Evolutionary conservation across 371 early-diverging fungal species (phyloP), one percentile per base, ranked within the genome.

Genomic region (Mycotypha africana): DNA sequence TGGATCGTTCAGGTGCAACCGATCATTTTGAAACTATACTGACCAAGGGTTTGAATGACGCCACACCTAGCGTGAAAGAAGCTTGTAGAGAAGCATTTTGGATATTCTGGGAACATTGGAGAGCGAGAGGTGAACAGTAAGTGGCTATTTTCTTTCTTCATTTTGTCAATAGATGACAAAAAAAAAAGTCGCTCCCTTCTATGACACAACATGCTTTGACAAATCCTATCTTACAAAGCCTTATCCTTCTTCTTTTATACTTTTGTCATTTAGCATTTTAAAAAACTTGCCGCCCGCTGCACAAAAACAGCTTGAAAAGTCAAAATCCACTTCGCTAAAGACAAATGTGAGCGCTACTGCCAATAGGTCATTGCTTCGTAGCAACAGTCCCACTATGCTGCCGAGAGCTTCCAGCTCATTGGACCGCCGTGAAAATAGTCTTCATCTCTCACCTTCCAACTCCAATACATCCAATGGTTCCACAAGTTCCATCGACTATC

Each of bases 61-160:
- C 75, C 1, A 62, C 67, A 3, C 71, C 75, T n/a, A 46, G 43
- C 15, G 75, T 70, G 2, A 48, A 69, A 24, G 67, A 68, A 51
- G 50, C 46, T 1, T 62, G 67, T 37, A 57, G 75, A 45, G 66
- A 67, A 21, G 67, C 60, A 12, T 74, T 66, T 44, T 70, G 71
- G 69, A 53, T 68, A 8, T 68, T 70, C 25, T 57, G 56, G 47
- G 62, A 68, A 17, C 32, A 61, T 23, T 74, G 75, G 75, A 47
- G 40, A 51, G 71, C 65, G 6, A 59, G 68, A 36, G 67, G 66
- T 42, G 75, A 70, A 35, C 46, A 44, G 67, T 65, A 61, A 54
- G 54, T 47, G 11, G 10, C 25, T 14, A n/a, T 10, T 4, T 19
- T 15, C 20, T 9, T 32, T 19, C 22, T 49, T 39, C 21, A 14